A percentile compares a stretch with the other conserved stretches of the same genome.
These are phyloP conservation scores for Linum lewisii DNA, from an alignment of 345 rosid species.

Conservation along the genomic window DNA sequence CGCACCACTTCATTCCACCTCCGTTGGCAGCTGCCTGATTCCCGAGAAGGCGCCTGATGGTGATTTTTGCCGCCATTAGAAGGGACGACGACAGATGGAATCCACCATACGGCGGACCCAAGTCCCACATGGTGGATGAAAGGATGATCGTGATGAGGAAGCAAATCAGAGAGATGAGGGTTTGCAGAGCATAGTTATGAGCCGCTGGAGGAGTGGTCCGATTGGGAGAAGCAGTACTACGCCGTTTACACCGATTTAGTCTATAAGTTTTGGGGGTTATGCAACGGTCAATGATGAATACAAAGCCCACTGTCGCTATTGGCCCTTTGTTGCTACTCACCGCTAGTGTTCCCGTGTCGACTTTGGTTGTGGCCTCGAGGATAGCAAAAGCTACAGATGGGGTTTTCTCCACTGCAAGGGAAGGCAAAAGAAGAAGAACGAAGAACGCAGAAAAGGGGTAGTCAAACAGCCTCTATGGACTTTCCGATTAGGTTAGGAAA, in stretches of 20 bases:
- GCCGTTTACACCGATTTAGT: conserved; percentile 36
- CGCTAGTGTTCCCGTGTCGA: conserved; percentile 7
- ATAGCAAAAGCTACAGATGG: conserved; percentile 6
- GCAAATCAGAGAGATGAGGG: conserved; percentile 47
- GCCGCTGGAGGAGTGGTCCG: conserved; percentile 59
- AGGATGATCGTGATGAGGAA: conserved; percentile 52
- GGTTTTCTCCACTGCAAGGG: too few species aligned
- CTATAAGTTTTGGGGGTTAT: conserved; percentile 40
- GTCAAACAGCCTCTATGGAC: too few species aligned
- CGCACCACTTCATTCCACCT: neutral
- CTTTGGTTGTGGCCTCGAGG: neutral
- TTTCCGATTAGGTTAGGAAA: too few species aligned
- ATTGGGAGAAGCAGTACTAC: conserved; percentile 58
- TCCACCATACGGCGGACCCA: neutral
- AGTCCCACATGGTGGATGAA: conserved; percentile 27
- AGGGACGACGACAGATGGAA: neutral
- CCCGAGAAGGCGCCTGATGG: neutral
- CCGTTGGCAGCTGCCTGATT: neutral
- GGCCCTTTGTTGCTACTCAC: conserved; percentile 18
- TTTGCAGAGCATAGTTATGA: conserved; percentile 56
- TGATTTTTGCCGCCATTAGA: neutral
- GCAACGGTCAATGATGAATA: conserved; percentile 46
- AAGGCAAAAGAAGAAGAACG: too few species aligned
- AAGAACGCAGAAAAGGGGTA: too few species aligned
- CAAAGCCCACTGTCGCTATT: conserved; percentile 45